Conservation (phyloP, 768 basidiomycete species). For the Termitomyces sp. region DNA sequence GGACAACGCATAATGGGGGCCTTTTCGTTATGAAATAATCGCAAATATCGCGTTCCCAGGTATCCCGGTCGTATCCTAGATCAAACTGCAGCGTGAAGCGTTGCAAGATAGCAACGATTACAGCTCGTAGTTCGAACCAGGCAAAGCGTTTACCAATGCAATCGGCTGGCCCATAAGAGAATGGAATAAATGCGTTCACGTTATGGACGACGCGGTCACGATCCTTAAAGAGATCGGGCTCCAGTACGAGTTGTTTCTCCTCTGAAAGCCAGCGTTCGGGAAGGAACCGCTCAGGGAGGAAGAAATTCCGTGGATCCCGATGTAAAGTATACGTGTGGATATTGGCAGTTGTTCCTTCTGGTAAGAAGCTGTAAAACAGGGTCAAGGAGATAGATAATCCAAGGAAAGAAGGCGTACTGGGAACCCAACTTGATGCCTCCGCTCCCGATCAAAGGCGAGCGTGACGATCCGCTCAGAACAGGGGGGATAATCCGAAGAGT, state of each 20-base stretch:
- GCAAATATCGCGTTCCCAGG: slow-evolving; percentile 25
- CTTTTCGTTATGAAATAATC: slow-evolving; percentile 25
- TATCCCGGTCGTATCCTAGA: slow-evolving; percentile 17
- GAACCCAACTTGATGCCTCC: slow-evolving; percentile 13
- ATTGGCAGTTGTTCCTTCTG: slow-evolving; percentile 34
- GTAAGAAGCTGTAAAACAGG: slow-evolving; percentile 26
- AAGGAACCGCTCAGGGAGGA: slow-evolving; percentile 30
- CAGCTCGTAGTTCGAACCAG: slow-evolving; percentile 28
- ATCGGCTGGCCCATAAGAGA: slow-evolving; percentile 44
- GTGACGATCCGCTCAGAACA: slow-evolving; percentile 28
- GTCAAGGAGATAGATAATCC: not conserved
- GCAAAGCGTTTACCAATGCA: slow-evolving; percentile 45
- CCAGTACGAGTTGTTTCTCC: slow-evolving; percentile 13
- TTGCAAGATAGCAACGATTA: slow-evolving; percentile 23
- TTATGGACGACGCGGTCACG: slow-evolving; percentile 17
- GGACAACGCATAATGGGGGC: not conserved
- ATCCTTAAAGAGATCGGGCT: slow-evolving; percentile 14
- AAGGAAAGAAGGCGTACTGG: slow-evolving; percentile 13
- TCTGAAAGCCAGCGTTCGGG: slow-evolving; percentile 36
- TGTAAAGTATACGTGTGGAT: slow-evolving; percentile 37
- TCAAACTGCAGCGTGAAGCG: slow-evolving; percentile 28
- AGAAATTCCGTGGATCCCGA: slow-evolving; percentile 33
- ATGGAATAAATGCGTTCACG: slow-evolving; percentile 30
- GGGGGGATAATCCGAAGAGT: slow-evolving; percentile 33
- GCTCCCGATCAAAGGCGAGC: slow-evolving; percentile 16